Conservation (phyloP, 306 rosid species). For the Vigna mungo region DNA sequence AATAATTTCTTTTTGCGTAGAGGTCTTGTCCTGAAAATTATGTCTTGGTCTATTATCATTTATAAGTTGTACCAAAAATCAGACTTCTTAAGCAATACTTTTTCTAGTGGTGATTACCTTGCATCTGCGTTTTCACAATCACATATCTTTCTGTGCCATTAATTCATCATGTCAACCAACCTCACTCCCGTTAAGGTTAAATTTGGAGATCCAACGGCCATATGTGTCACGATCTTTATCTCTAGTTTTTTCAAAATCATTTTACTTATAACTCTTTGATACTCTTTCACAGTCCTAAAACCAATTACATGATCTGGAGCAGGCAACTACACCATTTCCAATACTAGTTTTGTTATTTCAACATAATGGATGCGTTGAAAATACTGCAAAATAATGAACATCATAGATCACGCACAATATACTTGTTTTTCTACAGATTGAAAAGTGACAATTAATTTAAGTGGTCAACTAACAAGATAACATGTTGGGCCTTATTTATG, state of each 20-base stretch:
- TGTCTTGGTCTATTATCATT: background rate
- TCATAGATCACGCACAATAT: background rate
- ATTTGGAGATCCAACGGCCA: background rate
- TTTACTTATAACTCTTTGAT: background rate
- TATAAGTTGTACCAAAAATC: conserved; percentile 22
- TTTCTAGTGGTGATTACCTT: background rate
- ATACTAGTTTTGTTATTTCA: conserved; percentile 3
- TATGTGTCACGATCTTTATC: background rate
- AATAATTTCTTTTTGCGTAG: background rate
- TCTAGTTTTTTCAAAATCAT: background rate
- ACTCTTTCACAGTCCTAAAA: background rate
- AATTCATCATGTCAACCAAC: background rate
- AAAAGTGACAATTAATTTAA: background rate
- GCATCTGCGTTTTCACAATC: background rate
- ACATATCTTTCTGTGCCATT: background rate
- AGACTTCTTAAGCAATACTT: background rate
- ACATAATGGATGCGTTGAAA: background rate
- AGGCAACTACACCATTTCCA: background rate
- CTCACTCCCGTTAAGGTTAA: background rate
- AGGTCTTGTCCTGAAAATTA: background rate
- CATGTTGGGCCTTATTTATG: background rate
- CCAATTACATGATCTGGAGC: background rate
- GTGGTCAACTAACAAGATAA: conserved; percentile 1
- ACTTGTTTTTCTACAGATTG: background rate
- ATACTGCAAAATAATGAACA: background rate